Percentiles rank a stretch among this genome's conserved stretches.
These are phyloP conservation scores for Sclerotinia trifoliorum DNA, from an alignment of 2,329 filamentous ascomycete genomes.

Conservation along the genomic window DNA sequence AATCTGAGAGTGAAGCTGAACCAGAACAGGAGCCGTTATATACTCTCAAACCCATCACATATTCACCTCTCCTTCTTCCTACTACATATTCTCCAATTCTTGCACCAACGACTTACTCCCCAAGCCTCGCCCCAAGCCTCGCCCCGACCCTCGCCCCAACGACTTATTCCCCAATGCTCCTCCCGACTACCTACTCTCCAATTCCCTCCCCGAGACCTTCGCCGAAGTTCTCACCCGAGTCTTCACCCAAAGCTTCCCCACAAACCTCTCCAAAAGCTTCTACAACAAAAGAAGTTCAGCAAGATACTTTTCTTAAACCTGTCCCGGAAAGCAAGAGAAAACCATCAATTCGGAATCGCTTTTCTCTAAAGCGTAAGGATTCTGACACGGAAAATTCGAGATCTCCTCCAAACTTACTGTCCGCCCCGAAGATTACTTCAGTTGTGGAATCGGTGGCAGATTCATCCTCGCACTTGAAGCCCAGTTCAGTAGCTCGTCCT, in stretches of 20 bases:
- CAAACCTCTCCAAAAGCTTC: neutral
- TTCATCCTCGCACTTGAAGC: constrained; percentile 24
- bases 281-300: neutral
- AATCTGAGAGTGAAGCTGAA: constrained; percentile 21
- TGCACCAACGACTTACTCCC: neutral
- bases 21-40: constrained; percentile 35
- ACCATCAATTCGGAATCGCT: constrained; percentile 36
- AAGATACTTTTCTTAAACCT: constrained; percentile 1
- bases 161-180: constrained; percentile 7
- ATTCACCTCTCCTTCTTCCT: constrained; percentile 36
- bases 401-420: neutral
- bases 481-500: constrained; percentile 22
- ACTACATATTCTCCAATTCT: constrained; percentile 24
- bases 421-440: constrained; percentile 16
- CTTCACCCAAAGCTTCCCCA: neutral
- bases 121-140: neutral
- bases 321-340: constrained; percentile 30
- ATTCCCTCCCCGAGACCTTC: constrained; percentile 6
- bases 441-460: constrained; percentile 21
- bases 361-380: constrained; percentile 37
- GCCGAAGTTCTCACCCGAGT: neutral
- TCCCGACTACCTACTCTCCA: constrained; percentile 5
- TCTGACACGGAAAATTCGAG: constrained; percentile 24
- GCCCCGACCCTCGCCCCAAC: neutral
- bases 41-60: constrained; percentile 38